Conservation (phyloP, 208 protist genomes). For the Novymonas esmeraldas region DNA sequence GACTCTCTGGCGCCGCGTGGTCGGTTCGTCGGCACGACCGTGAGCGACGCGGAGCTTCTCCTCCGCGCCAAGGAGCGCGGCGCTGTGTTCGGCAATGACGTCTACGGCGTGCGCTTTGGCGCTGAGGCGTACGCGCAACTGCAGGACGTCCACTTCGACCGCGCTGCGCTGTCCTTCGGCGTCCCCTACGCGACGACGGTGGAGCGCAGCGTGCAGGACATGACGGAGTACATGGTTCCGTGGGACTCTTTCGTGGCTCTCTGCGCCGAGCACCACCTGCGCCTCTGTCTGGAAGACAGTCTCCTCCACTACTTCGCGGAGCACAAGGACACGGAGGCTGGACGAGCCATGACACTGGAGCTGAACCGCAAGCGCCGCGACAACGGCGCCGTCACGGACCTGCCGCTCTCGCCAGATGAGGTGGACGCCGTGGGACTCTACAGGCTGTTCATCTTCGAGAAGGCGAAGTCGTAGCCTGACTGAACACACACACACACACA, state of each 20-base stretch:
- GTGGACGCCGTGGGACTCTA: constrained; percentile 55
- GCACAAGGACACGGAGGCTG: constrained; percentile 41
- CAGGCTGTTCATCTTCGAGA: constrained; percentile 70
- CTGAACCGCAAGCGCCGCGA: constrained; percentile 17
- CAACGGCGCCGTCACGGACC: constrained; percentile 31
- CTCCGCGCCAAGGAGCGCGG: constrained; percentile 37
- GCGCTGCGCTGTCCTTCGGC: constrained; percentile 39
- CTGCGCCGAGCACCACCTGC: constrained; percentile 43
- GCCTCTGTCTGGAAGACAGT: constrained; percentile 38
- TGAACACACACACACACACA: too few relatives aligned
- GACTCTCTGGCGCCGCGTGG: constrained; percentile 44
- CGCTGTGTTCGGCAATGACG: constrained; percentile 42
- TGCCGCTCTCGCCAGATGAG: constrained; percentile 40
- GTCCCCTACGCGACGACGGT: constrained; percentile 64
- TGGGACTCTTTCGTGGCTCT: constrained; percentile 61
- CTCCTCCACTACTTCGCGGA: constrained; percentile 51
- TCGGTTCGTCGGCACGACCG: constrained; percentile 78
- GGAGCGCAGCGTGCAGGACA: constrained; percentile 61
- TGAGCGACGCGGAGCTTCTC: constrained; percentile 59
- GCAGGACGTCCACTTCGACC: constrained; percentile 10
- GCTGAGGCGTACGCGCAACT: constrained; percentile 25
- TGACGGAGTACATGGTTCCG: constrained; percentile 78
- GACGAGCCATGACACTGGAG: constrained; percentile 31
- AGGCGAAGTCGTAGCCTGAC: constrained; percentile 22
- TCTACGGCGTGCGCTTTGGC: constrained; percentile 60